Evolutionary conservation across 2,329 filamentous ascomycete genomes (phyloP).

Genomic region (Hymenoscyphus infarciens): DNA sequence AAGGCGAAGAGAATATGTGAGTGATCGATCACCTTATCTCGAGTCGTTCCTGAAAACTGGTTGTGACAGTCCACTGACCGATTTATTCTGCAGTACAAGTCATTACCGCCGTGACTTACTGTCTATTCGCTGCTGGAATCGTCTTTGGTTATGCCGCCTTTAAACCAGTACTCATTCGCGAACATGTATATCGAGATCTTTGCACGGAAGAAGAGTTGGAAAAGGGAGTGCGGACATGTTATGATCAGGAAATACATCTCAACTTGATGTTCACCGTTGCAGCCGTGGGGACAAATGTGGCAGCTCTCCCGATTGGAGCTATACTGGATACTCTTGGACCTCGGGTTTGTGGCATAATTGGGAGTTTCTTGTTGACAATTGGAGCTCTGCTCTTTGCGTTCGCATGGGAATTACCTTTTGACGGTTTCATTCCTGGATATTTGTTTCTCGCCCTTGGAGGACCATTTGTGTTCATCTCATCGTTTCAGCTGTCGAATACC

Average conservation of each 20-base stretch:
- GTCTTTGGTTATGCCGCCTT: constrained; percentile 84
- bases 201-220: constrained; percentile 55
- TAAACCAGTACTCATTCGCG: constrained; percentile 72
- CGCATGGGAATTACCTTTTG: constrained; percentile 61
- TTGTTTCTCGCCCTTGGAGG: constrained; percentile 74
- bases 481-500: constrained; percentile 80
- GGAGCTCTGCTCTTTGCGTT: constrained; percentile 74
- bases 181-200: constrained; percentile 65
- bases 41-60: not conserved
- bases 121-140: constrained; percentile 72
- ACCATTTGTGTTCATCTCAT: constrained; percentile 77
- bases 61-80: constrained; percentile 11
- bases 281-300: constrained; percentile 83
- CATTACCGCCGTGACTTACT: constrained; percentile 64
- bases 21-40: constrained; percentile 11
- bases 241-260: constrained; percentile 60
- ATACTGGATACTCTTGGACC: constrained; percentile 82
- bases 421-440: constrained; percentile 72
- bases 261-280: constrained; percentile 94
- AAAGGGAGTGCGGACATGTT: constrained; percentile 49
- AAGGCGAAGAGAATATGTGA: constrained; percentile 36
- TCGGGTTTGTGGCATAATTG: constrained; percentile 68
- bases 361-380: constrained; percentile 61
- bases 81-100: constrained; percentile 56
- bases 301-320: constrained; percentile 78